Evolutionary conservation across 257 asterid genomes (phyloP), one percentile per base, ranked within the genome.

Genomic region (Osmanthus fragrans): DNA sequence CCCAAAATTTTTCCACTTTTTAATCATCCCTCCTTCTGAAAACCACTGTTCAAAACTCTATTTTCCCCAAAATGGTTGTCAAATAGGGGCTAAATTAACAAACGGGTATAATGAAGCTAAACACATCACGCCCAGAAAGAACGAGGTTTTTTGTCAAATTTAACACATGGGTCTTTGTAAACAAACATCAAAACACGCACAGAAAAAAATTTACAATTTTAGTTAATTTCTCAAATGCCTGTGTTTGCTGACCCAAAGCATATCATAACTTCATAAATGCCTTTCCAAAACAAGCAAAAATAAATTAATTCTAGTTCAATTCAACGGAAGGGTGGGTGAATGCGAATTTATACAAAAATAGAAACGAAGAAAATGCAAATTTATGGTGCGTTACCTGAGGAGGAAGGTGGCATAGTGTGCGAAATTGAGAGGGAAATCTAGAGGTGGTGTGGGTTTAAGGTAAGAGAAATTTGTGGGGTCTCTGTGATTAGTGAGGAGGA

Each of bases 401-500:
- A 88, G 83, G 97, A 92, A 90, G 94, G 94, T 83, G 97, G 98
- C 98, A 91, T 94, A 91, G 87, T 82, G 66, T 68, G 73, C 47
- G 72, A 74, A 82, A 9, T 78, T 30, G 81, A 77, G 83, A 79
- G 84, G 72, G 89, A 79, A 80, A 72, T 69, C 67, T 67, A 84
- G 86, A 77, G 86, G 80, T 40, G 82, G 78, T 80, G 77, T 85
- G 81, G 90, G 87, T 77, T 84, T 79, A 74, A 74, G 82, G 82
- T 65, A 60, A 42, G 78, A 84, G 91, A 83, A 82, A 78, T 80
- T 84, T 85, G 92, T 86, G 91, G 94, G 94, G 94, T 88, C 92
- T 87, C 85, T 81, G 87, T 82, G 86, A 84, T 84, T 82, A 86
- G 91, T 32, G 81, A 79, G 86, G 83, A 86, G 88, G 80, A 86